Evolutionary conservation across 306 rosid species (phyloP), one percentile per base, ranked within the genome.

Genomic region (Ziziphus jujuba): DNA sequence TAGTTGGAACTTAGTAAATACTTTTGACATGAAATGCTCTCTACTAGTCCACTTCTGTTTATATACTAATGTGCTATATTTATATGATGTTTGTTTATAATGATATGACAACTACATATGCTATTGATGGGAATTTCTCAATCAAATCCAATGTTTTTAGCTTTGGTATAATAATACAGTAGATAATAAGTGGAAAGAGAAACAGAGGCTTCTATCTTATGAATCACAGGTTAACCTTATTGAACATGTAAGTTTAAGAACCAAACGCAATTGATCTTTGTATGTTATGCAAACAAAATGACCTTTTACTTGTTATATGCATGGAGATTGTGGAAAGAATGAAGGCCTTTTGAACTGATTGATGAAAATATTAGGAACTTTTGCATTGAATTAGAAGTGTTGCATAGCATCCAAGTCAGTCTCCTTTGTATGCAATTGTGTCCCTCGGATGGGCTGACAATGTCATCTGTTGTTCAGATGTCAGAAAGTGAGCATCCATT

Each of bases 41-140:
- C 43, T 36, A 7, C 9, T 36, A 17, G 0, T 49, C 1, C 16
- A 49, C 54, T 49, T 49, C 54, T 15, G 11, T 11, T 7, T 36
- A 49, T 49, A 15, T 49, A 6, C 20, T 16, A 49, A 49, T 6
- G 5, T 5, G n/a, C 20, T 49, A 13, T 5, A 0, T 7, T 17
- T 49, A 1, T 1, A 1, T 49, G 19, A 49, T 49, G 54, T 15
- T 62, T 44, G 1, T 69, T 23, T 71, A 87, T 61, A 87, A 88
- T 8, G 85, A 84, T 47, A 84, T 87, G 77, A 79, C 88, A 58
- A 84, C 90, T 0, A 86, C 84, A 38, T 87, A 76, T 31, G 91
- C 84, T 1, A 24, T 71, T 5, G 80, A 75, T 0, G 95, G 91
- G 5, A 67, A 55, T 22, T 85, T 85, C 50, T 88, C 89, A 0